phyloP scores from a whole-genome alignment of 1,139 yeast genomes.

The Yamadazyma atlantica region DNA sequence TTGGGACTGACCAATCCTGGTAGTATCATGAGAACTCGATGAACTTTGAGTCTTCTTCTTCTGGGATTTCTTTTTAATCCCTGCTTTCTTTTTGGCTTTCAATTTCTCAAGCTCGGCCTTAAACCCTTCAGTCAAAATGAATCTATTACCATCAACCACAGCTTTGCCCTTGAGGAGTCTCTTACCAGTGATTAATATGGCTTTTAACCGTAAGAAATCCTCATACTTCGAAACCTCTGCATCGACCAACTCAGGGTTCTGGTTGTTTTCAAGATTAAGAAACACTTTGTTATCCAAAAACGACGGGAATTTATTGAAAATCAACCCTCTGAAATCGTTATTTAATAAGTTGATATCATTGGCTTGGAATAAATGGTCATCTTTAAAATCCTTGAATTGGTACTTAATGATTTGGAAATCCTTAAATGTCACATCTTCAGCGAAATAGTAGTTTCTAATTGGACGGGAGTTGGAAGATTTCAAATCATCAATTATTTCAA shows the following conservation, averaged over 20 bases:
- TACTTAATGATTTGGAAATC: slow-evolving; percentile 57
- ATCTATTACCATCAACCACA: slow-evolving; percentile 3
- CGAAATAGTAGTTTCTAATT: slow-evolving; percentile 52
- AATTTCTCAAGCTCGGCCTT: background rate
- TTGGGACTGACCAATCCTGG: background rate
- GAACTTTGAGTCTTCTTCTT: slow-evolving; percentile 3
- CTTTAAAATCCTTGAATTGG: slow-evolving; percentile 61
- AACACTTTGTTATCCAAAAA: slow-evolving; percentile 24
- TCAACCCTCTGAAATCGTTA: slow-evolving; percentile 29
- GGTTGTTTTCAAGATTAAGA: slow-evolving; percentile 5
- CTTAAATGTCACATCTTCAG: slow-evolving; percentile 62
- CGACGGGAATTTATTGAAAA: slow-evolving; percentile 22
- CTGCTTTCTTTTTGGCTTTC: background rate
- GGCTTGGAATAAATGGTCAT: slow-evolving; percentile 39
- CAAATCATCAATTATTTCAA: slow-evolving; percentile 10
- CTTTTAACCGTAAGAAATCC: slow-evolving; percentile 7
- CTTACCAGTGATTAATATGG: slow-evolving; percentile 8
- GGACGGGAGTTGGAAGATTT: slow-evolving; percentile 20
- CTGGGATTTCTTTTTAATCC: background rate
- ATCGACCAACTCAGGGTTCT: slow-evolving; percentile 1
- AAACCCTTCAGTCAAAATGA: background rate
- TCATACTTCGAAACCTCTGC: slow-evolving; percentile 9
- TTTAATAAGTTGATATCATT: slow-evolving; percentile 30
- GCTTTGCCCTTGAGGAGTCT: slow-evolving; percentile 3
- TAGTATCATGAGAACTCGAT: background rate